A percentile compares a stretch with the other conserved stretches of the same genome.
phyloP scores from a whole-genome alignment of 2,329 filamentous ascomycete genomes.

The Tolypocladium pustulatum region DNA sequence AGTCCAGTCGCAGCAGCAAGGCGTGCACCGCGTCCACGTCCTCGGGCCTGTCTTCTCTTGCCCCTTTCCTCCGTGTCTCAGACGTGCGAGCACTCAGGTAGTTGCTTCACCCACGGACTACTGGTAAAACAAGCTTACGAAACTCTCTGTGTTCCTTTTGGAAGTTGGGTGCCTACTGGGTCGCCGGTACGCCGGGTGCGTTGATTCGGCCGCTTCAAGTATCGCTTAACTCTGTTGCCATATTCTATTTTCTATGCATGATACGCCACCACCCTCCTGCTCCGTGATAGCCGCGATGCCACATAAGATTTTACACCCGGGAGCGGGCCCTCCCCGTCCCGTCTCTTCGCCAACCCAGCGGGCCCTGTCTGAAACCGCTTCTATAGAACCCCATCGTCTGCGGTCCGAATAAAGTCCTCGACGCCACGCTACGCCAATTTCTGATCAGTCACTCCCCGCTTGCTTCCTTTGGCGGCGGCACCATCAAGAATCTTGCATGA shows the following conservation, averaged over 20 bases:
- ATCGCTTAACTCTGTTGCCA: not conserved
- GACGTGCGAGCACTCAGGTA: not conserved
- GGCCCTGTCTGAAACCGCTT: not conserved
- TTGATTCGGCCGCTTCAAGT: not conserved
- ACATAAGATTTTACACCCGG: not conserved
- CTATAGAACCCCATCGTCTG: not conserved
- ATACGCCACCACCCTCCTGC: not conserved
- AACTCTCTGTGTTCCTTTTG: not conserved
- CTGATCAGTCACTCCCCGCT: not conserved
- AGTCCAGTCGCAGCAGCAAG: not conserved
- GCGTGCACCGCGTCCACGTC: slow-evolving; percentile 3
- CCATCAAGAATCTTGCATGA: not conserved
- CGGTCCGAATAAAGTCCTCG: not conserved
- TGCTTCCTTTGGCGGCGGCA: not conserved
- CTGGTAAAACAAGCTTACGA: not conserved
- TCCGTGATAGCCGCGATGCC: not conserved
- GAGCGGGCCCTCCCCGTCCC: not conserved
- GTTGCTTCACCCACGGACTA: not conserved
- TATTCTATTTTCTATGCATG: not conserved
- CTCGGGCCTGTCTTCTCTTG: slow-evolving; percentile 3
- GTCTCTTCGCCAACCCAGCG: not conserved
- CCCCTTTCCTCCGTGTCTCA: not conserved
- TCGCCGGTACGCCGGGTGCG: too few relatives aligned
- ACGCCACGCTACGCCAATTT: not conserved
- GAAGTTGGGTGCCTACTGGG: not conserved